phyloP scores from a whole-genome alignment of 805 yeast species.

The Metschnikowia borealis region DNA sequence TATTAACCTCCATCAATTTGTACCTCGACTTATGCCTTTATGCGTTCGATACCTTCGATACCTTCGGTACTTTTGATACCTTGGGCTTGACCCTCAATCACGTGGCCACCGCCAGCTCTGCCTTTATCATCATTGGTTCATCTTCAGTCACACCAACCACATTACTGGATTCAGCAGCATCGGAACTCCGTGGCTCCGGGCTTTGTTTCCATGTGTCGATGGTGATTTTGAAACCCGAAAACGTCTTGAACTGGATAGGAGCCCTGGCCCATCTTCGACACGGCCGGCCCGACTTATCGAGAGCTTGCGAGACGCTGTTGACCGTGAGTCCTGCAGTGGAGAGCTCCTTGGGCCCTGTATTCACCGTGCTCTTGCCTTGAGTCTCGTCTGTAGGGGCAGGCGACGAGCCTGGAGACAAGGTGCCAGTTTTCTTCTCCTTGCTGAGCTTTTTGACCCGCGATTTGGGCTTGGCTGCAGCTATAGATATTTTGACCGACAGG shows the following conservation, averaged over 20 bases:
- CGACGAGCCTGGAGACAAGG: slow-evolving; percentile 21
- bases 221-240: slow-evolving; percentile 39
- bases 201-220: slow-evolving; percentile 16
- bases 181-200: neutral
- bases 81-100: neutral
- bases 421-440: slow-evolving; percentile 25
- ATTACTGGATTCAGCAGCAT: neutral
- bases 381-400: slow-evolving; percentile 21
- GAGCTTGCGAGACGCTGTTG: slow-evolving; percentile 27
- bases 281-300: slow-evolving; percentile 37
- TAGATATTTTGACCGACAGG: slow-evolving; percentile 21
- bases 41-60: too few relatives aligned
- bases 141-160: neutral
- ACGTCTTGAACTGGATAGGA: slow-evolving; percentile 36
- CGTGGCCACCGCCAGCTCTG: neutral
- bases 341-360: slow-evolving; percentile 36
- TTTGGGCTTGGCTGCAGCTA: slow-evolving; percentile 25
- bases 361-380: slow-evolving; percentile 12
- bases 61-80: too few relatives aligned
- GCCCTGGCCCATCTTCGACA: slow-evolving; percentile 32
- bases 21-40: too few relatives aligned
- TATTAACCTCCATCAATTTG: too few relatives aligned
- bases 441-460: slow-evolving; percentile 30
- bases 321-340: slow-evolving; percentile 41
- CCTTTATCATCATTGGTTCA: neutral